Base-by-base conservation (phyloP, 257 asterid species). In the Solanum pinnatisectum region DNA sequence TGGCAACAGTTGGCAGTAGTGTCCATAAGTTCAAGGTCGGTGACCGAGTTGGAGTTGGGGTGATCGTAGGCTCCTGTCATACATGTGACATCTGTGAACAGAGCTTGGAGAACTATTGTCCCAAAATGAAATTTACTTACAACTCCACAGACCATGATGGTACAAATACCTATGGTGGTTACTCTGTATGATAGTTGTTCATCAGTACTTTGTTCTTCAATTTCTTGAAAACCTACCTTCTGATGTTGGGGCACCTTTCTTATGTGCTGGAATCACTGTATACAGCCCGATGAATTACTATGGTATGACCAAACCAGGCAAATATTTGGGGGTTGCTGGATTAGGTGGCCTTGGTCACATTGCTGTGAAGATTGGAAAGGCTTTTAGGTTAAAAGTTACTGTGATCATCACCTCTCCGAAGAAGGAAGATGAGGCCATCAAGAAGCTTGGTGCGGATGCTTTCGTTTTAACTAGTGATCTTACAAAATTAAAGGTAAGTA, bases 1-100 rank as follows among this genome's bases (percentile, higher is more conserved):
- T 95, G 49, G 91, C 92, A 32, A 88, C 90, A 78, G 84, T 87
- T 3, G 97, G 98, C 10, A 68, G 82, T 78, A 89, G 87, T 32
- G 98, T 94, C 33, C 42, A 88, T 33, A 93, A 91, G 56, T 93
- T 93, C 84, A 92, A 92, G 84, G 91, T 87, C 36, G 96, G 95
- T 8, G 93, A 93, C 78, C 89, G 91, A 87, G 96, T 93, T 85
- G 96, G 96, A 59, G 96, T 95, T 87, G 98, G 98, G 42, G 93
- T 90, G 74, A 65, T 94, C 10, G 96, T 92, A 10, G 94, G 92
- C 6, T 93, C 96, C 23, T 95, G 98, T 78, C 88, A 87, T 87
- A 88, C 88, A 4, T 94, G 98, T 87, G 93, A 93, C 36, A 70
- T 79, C 79, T 95, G 96, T 89, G 73, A 91, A 56, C 89, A 92